These are phyloP conservation scores for Exophiala xenobiotica DNA, from an alignment of 2,329 filamentous ascomycete species.

Conservation along the genomic window DNA sequence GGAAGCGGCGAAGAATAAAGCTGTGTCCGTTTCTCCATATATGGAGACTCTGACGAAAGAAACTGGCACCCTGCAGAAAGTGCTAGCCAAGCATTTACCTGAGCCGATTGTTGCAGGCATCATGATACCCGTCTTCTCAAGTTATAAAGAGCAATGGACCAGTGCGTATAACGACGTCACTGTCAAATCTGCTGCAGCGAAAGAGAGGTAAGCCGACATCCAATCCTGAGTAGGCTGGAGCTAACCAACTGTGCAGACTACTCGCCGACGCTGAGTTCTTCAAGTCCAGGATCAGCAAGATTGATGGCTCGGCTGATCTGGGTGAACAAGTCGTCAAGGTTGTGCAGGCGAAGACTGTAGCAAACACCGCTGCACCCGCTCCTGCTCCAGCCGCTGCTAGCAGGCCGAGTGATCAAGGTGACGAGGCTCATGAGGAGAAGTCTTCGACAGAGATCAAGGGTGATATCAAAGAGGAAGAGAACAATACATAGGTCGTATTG, in stretches of 20 bases:
- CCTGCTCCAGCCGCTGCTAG: background rate
- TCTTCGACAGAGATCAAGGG: background rate
- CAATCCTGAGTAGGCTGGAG: slow-evolving; percentile 24
- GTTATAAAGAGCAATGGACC: slow-evolving; percentile 77
- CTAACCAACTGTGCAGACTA: slow-evolving; percentile 52
- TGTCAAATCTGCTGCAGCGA: slow-evolving; percentile 66
- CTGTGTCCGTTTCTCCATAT: slow-evolving; percentile 61
- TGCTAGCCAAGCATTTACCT: slow-evolving; percentile 76
- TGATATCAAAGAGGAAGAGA: background rate
- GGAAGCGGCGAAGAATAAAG: slow-evolving; percentile 41
- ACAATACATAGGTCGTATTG: background rate
- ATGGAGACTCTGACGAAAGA: slow-evolving; percentile 88
- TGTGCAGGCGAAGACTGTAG: slow-evolving; percentile 38
- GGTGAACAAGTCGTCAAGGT: slow-evolving; percentile 65
- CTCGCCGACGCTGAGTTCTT: slow-evolving; percentile 74
- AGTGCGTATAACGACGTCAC: slow-evolving; percentile 65
- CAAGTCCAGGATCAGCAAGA: slow-evolving; percentile 66
- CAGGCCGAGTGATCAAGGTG: slow-evolving; percentile 1
- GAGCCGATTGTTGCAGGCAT: slow-evolving; percentile 76
- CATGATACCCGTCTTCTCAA: slow-evolving; percentile 80
- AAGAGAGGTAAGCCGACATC: slow-evolving; percentile 62
- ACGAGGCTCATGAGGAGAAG: background rate
- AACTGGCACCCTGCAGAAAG: slow-evolving; percentile 78
- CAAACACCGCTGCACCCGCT: slow-evolving; percentile 5
- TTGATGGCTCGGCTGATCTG: slow-evolving; percentile 75